Evolutionary conservation across 2,329 filamentous ascomycete genomes (phyloP), one percentile per base, ranked within the genome.

Genomic region (Catunica adiposa): DNA sequence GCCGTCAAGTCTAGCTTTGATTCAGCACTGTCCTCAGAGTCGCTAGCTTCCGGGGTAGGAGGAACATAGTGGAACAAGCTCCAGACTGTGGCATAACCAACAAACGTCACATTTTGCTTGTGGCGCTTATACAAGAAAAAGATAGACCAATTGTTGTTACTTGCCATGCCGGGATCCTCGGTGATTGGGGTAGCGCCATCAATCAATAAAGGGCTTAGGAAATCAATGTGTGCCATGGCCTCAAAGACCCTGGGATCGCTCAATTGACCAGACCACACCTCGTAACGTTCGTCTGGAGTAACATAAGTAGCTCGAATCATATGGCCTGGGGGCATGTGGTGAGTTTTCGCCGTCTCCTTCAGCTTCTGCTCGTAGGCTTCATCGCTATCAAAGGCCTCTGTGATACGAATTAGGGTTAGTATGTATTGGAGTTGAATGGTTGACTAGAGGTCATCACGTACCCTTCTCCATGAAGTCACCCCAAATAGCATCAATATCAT

Each of bases 21-120:
- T 37, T 34, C 15, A 5, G 25, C 25, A 3, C 11, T 34, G 29
- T 46, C 14, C 48, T 47, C 26, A 14, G 37, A 64, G 29, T 65
- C 65, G 3, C 7, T 31, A 20, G 62, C 63, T 29, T 60, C 63
- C 11, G 71, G 65, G 2, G 73, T 72, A 0, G 68, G 67, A 0
- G 72, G 69, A 23, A 74, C 74, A 59, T 79, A 80, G 60, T 78
- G 73, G 73, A 84, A 95, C 70, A 89, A 90, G 52, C 87, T 82
- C 68, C 96, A 96, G 34, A 90, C 83, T 1, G 90, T 97, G 15
- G 84, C 83, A 68, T 94, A 97, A 57, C 92, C 92, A 37, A 87
- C 82, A 61, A 98, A 86, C 2, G 80, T 78, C 66, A 96, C 95
- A n/a, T 34, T 67, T 1, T 68, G 63, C 2, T 65, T 63, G 1